Percentiles rank a stretch among this genome's conserved stretches.
Evolutionary conservation across 1,284 basidiomycete genomes (phyloP).

Genomic region (Marasmius sp.): DNA sequence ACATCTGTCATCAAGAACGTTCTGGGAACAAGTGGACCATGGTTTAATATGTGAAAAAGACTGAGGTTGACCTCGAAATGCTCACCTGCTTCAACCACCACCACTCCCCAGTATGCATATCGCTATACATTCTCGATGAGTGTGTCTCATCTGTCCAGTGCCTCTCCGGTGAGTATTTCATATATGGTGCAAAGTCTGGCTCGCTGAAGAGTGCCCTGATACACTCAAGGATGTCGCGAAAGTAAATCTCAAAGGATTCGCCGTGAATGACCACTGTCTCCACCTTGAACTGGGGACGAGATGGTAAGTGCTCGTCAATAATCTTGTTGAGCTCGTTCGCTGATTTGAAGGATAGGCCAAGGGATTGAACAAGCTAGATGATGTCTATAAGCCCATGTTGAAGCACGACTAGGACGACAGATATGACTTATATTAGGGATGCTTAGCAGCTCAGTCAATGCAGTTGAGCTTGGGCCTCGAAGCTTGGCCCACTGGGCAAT

Average conservation of each 20-base stretch:
- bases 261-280: not conserved
- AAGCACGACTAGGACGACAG: not conserved
- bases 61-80: too few species aligned
- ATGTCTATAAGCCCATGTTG: not conserved
- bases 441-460: not conserved
- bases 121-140: slow-evolving; percentile 9
- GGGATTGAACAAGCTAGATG: not conserved
- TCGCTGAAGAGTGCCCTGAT: slow-evolving; percentile 26
- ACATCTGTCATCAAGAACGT: too few species aligned
- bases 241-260: slow-evolving; percentile 13
- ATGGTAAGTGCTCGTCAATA: not conserved
- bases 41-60: too few species aligned
- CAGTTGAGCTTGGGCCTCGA: slow-evolving; percentile 1
- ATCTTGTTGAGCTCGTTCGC: not conserved
- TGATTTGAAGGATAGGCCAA: not conserved
- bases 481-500: slow-evolving; percentile 1
- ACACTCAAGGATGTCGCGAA: slow-evolving; percentile 25
- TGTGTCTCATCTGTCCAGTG: slow-evolving; percentile 17
- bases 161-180: slow-evolving; percentile 15
- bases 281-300: not conserved
- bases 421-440: not conserved
- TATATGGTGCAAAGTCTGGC: slow-evolving; percentile 19
- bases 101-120: slow-evolving; percentile 24
- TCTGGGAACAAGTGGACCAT: too few species aligned
- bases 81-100: slow-evolving; percentile 23